A percentile compares a stretch with the other conserved stretches of the same genome.
Evolutionary conservation across 352 stramenopile species (phyloP).

Genomic region (Phytophthora sp.): DNA sequence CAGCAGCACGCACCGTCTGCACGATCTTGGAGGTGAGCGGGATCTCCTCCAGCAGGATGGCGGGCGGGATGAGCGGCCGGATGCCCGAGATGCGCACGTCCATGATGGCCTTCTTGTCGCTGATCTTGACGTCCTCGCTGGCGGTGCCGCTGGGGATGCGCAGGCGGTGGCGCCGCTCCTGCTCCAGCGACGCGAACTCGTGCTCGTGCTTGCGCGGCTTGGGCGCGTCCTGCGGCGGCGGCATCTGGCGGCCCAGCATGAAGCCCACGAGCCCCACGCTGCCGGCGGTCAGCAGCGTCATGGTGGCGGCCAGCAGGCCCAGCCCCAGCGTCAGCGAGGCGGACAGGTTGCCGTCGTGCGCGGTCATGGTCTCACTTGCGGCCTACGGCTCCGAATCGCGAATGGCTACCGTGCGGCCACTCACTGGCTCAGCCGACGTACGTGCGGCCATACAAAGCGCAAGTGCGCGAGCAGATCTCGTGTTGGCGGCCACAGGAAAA

Average conservation of each 20-base stretch:
- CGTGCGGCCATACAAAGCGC: slow-evolving; percentile 28
- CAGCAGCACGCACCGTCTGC: slow-evolving; percentile 48
- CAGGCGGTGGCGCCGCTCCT: slow-evolving; percentile 46
- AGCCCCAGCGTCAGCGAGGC: slow-evolving; percentile 69
- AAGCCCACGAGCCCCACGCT: slow-evolving; percentile 77
- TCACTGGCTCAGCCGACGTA: slow-evolving; percentile 14
- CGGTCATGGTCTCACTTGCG: slow-evolving; percentile 17
- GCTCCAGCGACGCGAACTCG: slow-evolving; percentile 11
- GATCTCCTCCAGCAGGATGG: slow-evolving; percentile 87
- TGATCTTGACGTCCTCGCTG: slow-evolving; percentile 83
- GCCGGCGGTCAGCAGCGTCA: slow-evolving; percentile 76
- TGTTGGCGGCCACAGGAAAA: too few species aligned
- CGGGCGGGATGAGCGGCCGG: slow-evolving; percentile 85
- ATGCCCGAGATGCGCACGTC: slow-evolving; percentile 90
- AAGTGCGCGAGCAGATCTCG: too few species aligned
- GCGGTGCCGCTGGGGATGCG: slow-evolving; percentile 70
- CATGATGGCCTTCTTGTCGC: slow-evolving; percentile 86
- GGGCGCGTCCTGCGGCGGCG: slow-evolving; percentile 10
- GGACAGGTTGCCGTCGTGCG: slow-evolving; percentile 42
- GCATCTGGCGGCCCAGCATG: slow-evolving; percentile 61
- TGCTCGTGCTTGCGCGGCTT: slow-evolving; percentile 14
- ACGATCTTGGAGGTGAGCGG: slow-evolving; percentile 78
- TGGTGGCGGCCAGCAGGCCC: slow-evolving; percentile 68
- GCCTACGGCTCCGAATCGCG: slow-evolving; percentile 9
- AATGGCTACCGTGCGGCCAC: slow-evolving; percentile 8